Evolutionary conservation across 1,284 basidiomycete genomes (phyloP), one percentile per base, ranked within the genome.

Genomic region (Apiotrichum laibachii): DNA sequence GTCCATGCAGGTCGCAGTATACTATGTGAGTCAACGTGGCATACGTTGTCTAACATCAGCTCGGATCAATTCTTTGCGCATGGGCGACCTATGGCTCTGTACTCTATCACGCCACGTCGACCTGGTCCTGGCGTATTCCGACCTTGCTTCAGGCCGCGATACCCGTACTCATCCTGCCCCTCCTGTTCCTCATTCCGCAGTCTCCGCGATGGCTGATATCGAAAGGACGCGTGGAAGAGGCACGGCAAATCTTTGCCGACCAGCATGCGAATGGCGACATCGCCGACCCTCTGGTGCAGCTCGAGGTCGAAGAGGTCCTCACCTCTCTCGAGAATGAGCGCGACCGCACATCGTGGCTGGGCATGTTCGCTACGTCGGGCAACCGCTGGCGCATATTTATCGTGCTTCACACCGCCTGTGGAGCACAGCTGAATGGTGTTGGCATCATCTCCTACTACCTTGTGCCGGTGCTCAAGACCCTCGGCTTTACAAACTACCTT

Each of bases 61-160:
- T 86, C 22, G 88, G 88, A 57, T 81, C 86, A n/a, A 63, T 65
- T 42, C 35, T 55, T 11, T 80, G 61, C 16, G 60, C 65, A 1
- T 70, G 63, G 61, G 22, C 64, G 10, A 62, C 61, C 2, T 65
- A 56, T 44, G 68, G 68, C 18, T 62, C 63, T 9, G 16, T 63
- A 18, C 19, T 26, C 8, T 15, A 26, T 21, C 26, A 49, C 46
- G 62, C 53, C 48, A 47, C 63, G 43, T 39, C 34, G 12, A 19
- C 35, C 1, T 68, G 63, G 63, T 53, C 46, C 42, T 70, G 61
- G 66, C 77, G 87, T 45, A 80, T 85, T 31, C 87, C 87, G 2
- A 82, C 83, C 2, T 73, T 88, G 18, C 79, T 88, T 2, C 88
- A 89, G 73, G 42, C 46, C 2, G 37, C 43, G 3, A 26, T 47